Evolutionary conservation across 495 filamentous ascomycete species (phyloP).

Genomic region (Trichoderma orchidacearum): DNA sequence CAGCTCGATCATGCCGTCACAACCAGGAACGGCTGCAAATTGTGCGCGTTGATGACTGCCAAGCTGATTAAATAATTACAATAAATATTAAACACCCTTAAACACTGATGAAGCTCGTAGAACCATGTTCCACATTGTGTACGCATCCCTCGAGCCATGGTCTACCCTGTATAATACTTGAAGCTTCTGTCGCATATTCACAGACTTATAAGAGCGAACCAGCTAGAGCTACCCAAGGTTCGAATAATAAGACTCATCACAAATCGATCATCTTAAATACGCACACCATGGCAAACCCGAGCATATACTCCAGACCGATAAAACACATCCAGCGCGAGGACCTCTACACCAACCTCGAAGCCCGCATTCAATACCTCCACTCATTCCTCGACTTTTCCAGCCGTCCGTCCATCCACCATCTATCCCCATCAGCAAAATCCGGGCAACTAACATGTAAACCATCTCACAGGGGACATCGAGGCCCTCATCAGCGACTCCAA

Average conservation of each 20-base stretch:
- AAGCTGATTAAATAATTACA: too few relatives aligned
- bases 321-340: constrained; percentile 55
- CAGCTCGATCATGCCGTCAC: neutral
- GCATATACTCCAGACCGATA: constrained; percentile 15
- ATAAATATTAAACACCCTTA: too few relatives aligned
- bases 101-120: too few relatives aligned
- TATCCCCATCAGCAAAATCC: neutral
- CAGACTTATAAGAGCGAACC: too few relatives aligned
- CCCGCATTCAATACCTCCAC: constrained; percentile 55
- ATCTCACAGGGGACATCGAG: constrained; percentile 48
- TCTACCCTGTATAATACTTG: too few relatives aligned
- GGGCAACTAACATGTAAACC: neutral
- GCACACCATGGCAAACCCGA: neutral
- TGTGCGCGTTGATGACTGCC: too few relatives aligned
- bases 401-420: constrained; percentile 27
- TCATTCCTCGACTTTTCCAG: constrained; percentile 59
- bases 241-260: neutral
- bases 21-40: too few relatives aligned
- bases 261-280: neutral
- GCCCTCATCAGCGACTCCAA: constrained; percentile 50
- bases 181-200: too few relatives aligned
- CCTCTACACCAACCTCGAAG: constrained; percentile 52
- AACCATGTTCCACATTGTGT: too few relatives aligned
- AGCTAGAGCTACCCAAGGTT: too few relatives aligned
- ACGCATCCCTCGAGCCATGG: too few relatives aligned